These are phyloP conservation scores for Rhinocladiella similis DNA, from an alignment of 2,329 filamentous ascomycete species.

Conservation along the genomic window DNA sequence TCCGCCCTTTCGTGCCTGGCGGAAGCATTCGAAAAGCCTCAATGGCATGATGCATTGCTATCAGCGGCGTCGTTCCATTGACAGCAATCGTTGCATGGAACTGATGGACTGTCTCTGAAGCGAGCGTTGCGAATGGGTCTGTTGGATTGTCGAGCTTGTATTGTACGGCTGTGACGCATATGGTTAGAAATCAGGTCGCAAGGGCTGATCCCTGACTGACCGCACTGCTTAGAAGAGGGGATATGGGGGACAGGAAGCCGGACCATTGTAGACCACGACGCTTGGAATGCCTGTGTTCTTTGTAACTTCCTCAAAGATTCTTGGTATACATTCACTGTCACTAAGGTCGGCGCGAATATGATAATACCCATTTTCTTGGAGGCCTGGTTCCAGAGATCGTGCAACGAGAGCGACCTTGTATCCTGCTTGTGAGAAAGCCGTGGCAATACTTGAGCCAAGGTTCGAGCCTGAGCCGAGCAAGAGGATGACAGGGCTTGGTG, in stretches of 20 bases:
- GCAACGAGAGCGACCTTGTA: not conserved
- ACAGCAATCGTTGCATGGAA: not conserved
- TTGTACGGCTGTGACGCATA: not conserved
- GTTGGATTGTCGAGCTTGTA: not conserved
- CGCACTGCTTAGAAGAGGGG: too few relatives aligned
- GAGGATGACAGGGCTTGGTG: not conserved
- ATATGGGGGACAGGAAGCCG: too few relatives aligned
- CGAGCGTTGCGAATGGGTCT: not conserved
- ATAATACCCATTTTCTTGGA: not conserved
- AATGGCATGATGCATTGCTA: not conserved
- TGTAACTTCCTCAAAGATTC: not conserved
- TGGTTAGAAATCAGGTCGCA: too few relatives aligned
- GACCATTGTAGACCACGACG: not conserved
- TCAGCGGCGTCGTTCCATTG: not conserved
- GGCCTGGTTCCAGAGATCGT: not conserved
- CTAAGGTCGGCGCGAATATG: not conserved
- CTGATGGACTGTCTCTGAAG: not conserved
- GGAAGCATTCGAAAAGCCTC: not conserved
- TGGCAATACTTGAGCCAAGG: not conserved
- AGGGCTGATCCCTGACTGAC: too few relatives aligned
- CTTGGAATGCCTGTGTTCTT: not conserved
- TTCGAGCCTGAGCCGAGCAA: not conserved
- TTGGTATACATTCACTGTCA: not conserved
- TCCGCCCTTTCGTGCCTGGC: not conserved
- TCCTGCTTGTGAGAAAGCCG: not conserved